These are phyloP conservation scores for bread wheat (Triticum aestivum) DNA, from an alignment of 176 grass and related monocot genomes.

Conservation along the genomic window IWGSC_CS_RefSeq_v2.1 NC_057806.1:34900977-34901476, in stretches of 20 bases:
- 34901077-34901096: neutral
- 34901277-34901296: neutral
- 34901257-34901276: conserved; percentile 24
- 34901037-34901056: conserved; percentile 49
- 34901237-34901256: conserved; percentile 10
- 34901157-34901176: neutral
- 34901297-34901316: too few species aligned
- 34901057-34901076: conserved; percentile 31
- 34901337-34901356: conserved; percentile 30
- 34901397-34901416: neutral
- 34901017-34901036: conserved; percentile 11
- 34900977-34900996: neutral
- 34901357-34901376: neutral
- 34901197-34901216: too few species aligned
- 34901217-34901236: neutral
- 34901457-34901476: neutral
- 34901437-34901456: conserved; percentile 20
- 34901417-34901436: neutral
- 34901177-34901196: too few species aligned
- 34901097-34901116: conserved; percentile 26
- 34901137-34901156: neutral
- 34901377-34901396: neutral
- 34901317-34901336: neutral
- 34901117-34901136: neutral
- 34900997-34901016: conserved; percentile 42